Evolutionary conservation across 768 basidiomycete species (phyloP).

Genomic region (Naganishia randhawae): DNA sequence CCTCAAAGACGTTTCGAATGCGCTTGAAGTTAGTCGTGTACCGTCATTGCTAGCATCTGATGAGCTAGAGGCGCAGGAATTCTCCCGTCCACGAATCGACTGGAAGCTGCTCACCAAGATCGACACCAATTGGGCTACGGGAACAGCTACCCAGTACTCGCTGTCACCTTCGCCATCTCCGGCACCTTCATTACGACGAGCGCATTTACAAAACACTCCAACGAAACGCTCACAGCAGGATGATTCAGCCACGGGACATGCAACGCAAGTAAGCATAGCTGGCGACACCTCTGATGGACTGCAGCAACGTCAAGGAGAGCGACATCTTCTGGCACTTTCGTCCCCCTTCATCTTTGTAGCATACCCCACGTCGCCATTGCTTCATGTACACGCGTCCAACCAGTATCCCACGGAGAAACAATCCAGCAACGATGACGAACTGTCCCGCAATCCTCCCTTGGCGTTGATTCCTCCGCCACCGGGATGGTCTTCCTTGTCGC

Average conservation of each 20-base stretch:
- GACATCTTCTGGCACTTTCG: constrained; percentile 42
- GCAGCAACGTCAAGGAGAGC: not conserved
- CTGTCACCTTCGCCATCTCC: constrained; percentile 40
- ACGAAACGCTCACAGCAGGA: not conserved
- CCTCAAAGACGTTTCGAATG: not conserved
- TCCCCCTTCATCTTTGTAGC: constrained; percentile 48
- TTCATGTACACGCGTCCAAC: constrained; percentile 41
- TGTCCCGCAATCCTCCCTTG: constrained; percentile 29
- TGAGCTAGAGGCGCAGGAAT: not conserved
- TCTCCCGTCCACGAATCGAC: constrained; percentile 32
- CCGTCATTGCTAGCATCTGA: not conserved
- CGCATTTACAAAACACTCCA: not conserved
- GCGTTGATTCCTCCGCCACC: constrained; percentile 50
- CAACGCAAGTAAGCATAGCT: not conserved
- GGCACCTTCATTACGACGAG: not conserved
- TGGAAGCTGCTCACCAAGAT: constrained; percentile 49
- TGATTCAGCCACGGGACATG: too few relatives aligned
- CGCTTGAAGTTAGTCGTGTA: not conserved
- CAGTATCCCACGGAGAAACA: not conserved
- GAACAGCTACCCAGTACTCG: constrained; percentile 44
- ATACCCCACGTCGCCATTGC: constrained; percentile 43
- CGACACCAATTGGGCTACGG: constrained; percentile 49
- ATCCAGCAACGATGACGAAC: not conserved
- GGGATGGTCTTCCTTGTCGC: constrained; percentile 46
- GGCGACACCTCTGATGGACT: not conserved